Evolutionary conservation across 177 flowering plant genomes (phyloP).

Genomic region (Tripterygium wilfordii): DNA sequence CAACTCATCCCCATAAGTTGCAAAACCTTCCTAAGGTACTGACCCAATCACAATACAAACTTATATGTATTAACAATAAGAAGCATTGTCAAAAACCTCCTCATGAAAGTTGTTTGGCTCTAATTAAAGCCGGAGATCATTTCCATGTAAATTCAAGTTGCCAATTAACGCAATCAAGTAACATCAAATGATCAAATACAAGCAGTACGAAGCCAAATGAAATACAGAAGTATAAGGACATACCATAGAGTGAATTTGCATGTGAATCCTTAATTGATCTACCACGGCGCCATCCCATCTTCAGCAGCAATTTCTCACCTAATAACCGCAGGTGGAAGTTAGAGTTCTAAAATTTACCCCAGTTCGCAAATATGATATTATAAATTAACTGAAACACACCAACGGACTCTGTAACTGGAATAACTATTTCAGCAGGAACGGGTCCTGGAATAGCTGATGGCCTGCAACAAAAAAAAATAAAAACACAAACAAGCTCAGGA

Average conservation of each 20-base stretch:
- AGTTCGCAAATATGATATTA: not conserved
- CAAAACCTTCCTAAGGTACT: too few relatives aligned
- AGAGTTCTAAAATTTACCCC: not conserved
- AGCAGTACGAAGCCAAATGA: too few relatives aligned
- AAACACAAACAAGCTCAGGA: not conserved
- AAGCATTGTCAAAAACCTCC: too few relatives aligned
- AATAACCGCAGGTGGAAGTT: slow-evolving; percentile 8
- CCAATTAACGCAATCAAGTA: too few relatives aligned
- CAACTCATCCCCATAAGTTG: too few relatives aligned
- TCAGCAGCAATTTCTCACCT: slow-evolving; percentile 79
- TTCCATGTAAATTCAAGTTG: too few relatives aligned
- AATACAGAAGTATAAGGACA: slow-evolving; percentile 8
- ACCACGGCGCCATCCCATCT: slow-evolving; percentile 99
- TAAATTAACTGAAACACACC: slow-evolving; percentile 39
- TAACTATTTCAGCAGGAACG: slow-evolving; percentile 80
- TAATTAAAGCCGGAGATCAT: too few relatives aligned
- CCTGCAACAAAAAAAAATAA: slow-evolving; percentile 27
- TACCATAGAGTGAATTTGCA: slow-evolving; percentile 59
- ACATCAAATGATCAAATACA: too few relatives aligned
- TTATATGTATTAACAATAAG: too few relatives aligned
- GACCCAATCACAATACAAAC: too few relatives aligned
- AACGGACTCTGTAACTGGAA: slow-evolving; percentile 72
- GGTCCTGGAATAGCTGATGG: slow-evolving; percentile 94
- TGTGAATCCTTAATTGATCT: slow-evolving; percentile 64
- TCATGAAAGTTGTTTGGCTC: too few relatives aligned